A percentile compares a stretch with the other conserved stretches of the same genome.
Conservation (phyloP, 2,329 filamentous ascomycete genomes). For the Aspergillus ochraceus region DNA sequence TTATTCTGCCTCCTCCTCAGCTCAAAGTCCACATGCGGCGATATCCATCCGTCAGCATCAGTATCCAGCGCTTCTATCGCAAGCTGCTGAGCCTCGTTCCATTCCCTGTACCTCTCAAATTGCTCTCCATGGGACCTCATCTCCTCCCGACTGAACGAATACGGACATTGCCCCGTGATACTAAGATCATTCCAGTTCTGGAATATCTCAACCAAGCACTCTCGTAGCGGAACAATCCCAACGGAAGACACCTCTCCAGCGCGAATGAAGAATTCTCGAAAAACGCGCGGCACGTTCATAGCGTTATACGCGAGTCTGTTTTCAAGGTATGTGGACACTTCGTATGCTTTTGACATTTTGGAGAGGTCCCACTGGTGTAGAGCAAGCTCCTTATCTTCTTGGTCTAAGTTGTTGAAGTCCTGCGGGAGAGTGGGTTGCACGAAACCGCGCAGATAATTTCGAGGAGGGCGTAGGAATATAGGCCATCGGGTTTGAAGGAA, state of each 20-base stretch:
- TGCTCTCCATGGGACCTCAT: constrained; percentile 25
- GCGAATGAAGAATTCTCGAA: constrained; percentile 33
- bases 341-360: constrained; percentile 31
- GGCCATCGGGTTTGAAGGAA: constrained; percentile 32
- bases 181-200: constrained; percentile 25
- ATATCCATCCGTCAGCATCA: constrained; percentile 38
- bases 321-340: constrained; percentile 24
- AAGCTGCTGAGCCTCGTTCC: constrained; percentile 25
- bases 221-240: constrained; percentile 32
- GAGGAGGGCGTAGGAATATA: constrained; percentile 24
- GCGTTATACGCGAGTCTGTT: constrained; percentile 23
- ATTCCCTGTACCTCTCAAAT: constrained; percentile 31
- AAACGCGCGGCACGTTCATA: constrained; percentile 27
- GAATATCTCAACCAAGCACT: constrained; percentile 33
- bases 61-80: constrained; percentile 30
- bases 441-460: constrained; percentile 19
- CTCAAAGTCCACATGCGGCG: constrained; percentile 30
- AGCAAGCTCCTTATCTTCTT: constrained; percentile 17
- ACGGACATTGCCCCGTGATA: constrained; percentile 29
- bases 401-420: constrained; percentile 30
- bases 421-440: constrained; percentile 25
- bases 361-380: constrained; percentile 17
- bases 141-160: constrained; percentile 28
- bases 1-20: constrained; percentile 26
- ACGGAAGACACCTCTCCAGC: constrained; percentile 28